phyloP scores from a whole-genome alignment of 176 grass and related monocot genomes.

The Hyparrhenia diplandra region DNA sequence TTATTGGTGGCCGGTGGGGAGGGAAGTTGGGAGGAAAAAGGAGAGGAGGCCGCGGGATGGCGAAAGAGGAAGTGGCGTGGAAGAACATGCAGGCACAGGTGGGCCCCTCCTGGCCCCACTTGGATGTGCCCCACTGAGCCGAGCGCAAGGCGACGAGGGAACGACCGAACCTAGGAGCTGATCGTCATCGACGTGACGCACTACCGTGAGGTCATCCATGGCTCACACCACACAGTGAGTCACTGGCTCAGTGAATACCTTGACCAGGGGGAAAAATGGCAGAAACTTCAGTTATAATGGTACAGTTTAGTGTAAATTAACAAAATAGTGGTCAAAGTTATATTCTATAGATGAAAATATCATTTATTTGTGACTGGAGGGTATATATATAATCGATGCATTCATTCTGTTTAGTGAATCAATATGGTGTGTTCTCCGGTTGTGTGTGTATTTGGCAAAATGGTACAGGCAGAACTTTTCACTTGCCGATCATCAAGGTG shows the following conservation, averaged over 20 bases:
- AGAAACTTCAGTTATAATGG: not conserved
- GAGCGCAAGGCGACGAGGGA: not conserved
- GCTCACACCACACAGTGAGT: not conserved
- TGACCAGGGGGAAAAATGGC: not conserved
- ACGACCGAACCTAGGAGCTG: not conserved
- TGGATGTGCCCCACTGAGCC: not conserved
- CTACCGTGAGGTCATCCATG: not conserved
- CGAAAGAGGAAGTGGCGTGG: conserved; percentile 31
- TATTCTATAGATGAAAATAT: not conserved
- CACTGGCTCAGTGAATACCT: not conserved
- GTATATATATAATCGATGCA: no score
- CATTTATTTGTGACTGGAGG: no score
- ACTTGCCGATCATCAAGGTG: no score
- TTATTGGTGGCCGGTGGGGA: conserved; percentile 28
- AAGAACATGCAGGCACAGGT: not conserved
- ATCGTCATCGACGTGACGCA: conserved; percentile 32
- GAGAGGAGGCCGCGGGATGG: not conserved
- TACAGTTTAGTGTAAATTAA: not conserved
- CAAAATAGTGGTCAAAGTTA: not conserved
- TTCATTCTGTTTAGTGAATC: no score
- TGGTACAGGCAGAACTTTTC: no score
- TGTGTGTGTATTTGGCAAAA: no score
- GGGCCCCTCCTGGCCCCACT: not conserved
- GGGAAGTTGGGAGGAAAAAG: conserved; percentile 42
- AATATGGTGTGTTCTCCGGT: no score